Evolutionary conservation across 495 filamentous ascomycete genomes (phyloP).

Genomic region (Penicillium canariense): DNA sequence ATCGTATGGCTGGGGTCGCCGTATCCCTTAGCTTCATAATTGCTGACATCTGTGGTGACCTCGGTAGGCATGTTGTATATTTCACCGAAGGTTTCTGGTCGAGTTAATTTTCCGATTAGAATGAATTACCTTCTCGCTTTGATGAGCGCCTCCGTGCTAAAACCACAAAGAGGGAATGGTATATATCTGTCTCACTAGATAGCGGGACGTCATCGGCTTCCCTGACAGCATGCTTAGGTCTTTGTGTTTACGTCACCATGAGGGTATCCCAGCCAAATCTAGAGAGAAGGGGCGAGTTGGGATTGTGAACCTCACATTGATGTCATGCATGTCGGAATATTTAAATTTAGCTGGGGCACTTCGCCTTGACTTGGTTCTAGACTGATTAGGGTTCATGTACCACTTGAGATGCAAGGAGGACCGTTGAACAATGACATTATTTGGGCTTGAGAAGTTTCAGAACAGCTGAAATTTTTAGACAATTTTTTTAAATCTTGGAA

Average conservation of each 20-base stretch:
- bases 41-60: conserved; percentile 14
- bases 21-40: conserved; percentile 10
- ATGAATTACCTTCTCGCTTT: conserved; percentile 7
- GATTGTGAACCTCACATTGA: not conserved
- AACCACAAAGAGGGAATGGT: not conserved
- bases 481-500: too few species aligned
- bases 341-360: too few species aligned
- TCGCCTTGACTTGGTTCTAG: too few species aligned
- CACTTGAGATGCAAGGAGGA: too few species aligned
- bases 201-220: conserved; percentile 3
- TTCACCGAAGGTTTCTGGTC: conserved; percentile 4
- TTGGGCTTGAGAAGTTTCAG: too few species aligned
- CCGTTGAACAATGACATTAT: too few species aligned
- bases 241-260: conserved; percentile 6
- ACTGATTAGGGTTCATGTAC: too few species aligned
- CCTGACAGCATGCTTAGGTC: conserved; percentile 7
- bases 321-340: too few species aligned
- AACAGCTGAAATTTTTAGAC: too few species aligned
- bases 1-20: conserved; percentile 10
- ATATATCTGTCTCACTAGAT: conserved; percentile 1
- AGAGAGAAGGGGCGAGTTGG: not conserved
- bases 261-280: not conserved
- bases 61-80: conserved; percentile 7
- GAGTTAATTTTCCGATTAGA: conserved; percentile 4
- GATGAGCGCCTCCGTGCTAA: not conserved